Base-by-base conservation (phyloP, 2,329 filamentous ascomycete species). In the Macroventuria anomochaeta region DNA sequence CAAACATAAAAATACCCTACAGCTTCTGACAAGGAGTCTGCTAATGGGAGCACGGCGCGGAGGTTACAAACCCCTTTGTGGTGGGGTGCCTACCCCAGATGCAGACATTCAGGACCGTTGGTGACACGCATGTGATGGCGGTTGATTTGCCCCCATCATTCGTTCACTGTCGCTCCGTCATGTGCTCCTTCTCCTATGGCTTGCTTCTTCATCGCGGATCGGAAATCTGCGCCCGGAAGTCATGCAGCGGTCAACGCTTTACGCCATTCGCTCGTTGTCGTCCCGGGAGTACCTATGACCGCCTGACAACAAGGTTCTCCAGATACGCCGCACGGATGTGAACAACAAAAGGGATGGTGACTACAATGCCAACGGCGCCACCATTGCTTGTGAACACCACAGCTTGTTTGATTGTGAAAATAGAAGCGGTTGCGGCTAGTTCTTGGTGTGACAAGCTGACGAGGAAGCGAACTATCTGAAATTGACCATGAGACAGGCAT, bases 301-400 rank as follows among this genome's bases (percentile, higher is more conserved):
- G 59, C 53, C 54, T 57, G 39, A 58, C n/a, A 46, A 52, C 64
- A 68, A 55, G 67, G 63, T 68, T 69, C 67, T 70, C 68, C 65
- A 68, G 63, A 70, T 63, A 49, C 57, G 60, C 60, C 58, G 57
- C 64, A 63, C 67, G 65, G 68, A 38, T 70, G 63, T 68, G 64
- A 65, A 67, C 52, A 60, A 55, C 51, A 65, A 61, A 57, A 36
- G 60, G 61, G 53, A 62, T 54, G 47, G 64, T 61, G 43, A 59
- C 49, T 47, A 57, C 48, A 61, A 50, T 54, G 57, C 61, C 55
- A 64, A 58, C 15, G 39, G 41, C 63, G 67, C 64, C 67, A 63
- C 65, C 53, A 67, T 61, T 68, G 65, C 63, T 64, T 62, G 58
- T 60, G 58, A 58, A 48, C 37, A 62, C 52, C 42, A 57, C 65